phyloP scores from a whole-genome alignment of 2,329 filamentous ascomycete species.

The Verruconis gallopava region DNA sequence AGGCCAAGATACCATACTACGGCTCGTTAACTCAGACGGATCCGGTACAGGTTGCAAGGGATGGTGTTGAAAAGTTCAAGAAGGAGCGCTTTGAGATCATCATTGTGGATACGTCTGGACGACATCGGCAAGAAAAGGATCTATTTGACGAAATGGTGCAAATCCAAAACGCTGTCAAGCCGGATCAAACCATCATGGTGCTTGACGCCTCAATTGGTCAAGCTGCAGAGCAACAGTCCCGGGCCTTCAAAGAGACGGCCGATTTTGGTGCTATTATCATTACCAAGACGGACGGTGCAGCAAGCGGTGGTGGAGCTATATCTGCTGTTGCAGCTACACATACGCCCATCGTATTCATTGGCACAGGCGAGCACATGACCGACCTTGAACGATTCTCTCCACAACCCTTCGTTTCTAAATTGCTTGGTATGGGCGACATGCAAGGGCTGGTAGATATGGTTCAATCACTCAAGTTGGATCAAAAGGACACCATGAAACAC shows the following conservation, averaged over 20 bases:
- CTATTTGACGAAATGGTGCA: conserved; percentile 97
- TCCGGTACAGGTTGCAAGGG: conserved; percentile 81
- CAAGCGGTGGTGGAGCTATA: conserved; percentile 90
- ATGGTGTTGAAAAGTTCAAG: conserved; percentile 97
- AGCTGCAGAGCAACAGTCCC: conserved; percentile 83
- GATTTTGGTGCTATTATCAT: conserved; percentile 98
- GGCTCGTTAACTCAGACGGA: conserved; percentile 94
- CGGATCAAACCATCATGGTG: conserved; percentile 97
- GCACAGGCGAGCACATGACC: conserved; percentile 93
- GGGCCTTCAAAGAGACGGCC: conserved; percentile 93
- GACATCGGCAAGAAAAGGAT: conserved; percentile 88
- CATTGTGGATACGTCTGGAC: conserved; percentile 92
- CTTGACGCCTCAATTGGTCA: conserved; percentile 94
- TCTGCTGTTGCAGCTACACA: conserved; percentile 93
- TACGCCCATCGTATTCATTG: conserved; percentile 95
- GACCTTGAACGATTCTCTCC: conserved; percentile 89
- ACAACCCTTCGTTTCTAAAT: conserved; percentile 82
- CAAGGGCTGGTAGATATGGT: conserved; percentile 91
- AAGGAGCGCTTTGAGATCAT: conserved; percentile 98
- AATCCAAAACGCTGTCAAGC: conserved; percentile 78
- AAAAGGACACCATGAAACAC: conserved; percentile 99
- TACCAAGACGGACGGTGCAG: conserved; percentile 95
- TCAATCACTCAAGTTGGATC: conserved; percentile 85
- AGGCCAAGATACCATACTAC: conserved; percentile 98
- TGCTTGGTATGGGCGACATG: conserved; percentile 96